Evolutionary conservation across 2,329 filamentous ascomycete genomes (phyloP).

Genomic region (Colletotrichum gigasporum): DNA sequence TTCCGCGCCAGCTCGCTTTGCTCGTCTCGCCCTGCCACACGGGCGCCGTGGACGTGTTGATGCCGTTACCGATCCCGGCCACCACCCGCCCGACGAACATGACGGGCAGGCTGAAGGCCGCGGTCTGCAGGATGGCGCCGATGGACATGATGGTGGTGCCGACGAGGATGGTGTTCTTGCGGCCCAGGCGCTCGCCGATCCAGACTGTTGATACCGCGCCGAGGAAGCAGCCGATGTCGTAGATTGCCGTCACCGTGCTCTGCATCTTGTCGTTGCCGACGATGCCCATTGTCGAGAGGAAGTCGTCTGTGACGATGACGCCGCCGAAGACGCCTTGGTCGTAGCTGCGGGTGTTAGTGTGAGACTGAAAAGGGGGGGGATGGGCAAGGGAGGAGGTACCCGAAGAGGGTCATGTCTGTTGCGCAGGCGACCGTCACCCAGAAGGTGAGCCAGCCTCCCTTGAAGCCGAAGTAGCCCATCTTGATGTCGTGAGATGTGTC

Average conservation of each 20-base stretch:
- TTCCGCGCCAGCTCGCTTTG: slow-evolving; percentile 42
- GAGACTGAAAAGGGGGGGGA: background rate
- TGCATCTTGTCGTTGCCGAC: slow-evolving; percentile 47
- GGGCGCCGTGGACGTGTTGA: slow-evolving; percentile 46
- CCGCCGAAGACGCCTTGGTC: slow-evolving; percentile 60
- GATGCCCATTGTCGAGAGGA: slow-evolving; percentile 52
- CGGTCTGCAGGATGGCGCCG: slow-evolving; percentile 45
- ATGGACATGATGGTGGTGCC: slow-evolving; percentile 45
- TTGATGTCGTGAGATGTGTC: background rate
- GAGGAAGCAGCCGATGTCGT: slow-evolving; percentile 69
- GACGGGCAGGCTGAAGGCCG: slow-evolving; percentile 47
- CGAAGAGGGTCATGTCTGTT: slow-evolving; percentile 40
- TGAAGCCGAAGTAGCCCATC: slow-evolving; percentile 30
- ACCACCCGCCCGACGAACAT: slow-evolving; percentile 54
- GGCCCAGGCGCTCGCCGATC: slow-evolving; percentile 44
- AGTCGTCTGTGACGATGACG: slow-evolving; percentile 57
- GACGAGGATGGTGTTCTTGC: slow-evolving; percentile 43
- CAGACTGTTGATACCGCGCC: slow-evolving; percentile 50
- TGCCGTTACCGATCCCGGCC: slow-evolving; percentile 59
- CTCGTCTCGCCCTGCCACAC: slow-evolving; percentile 49
- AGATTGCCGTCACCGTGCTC: slow-evolving; percentile 64
- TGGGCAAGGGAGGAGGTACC: slow-evolving; percentile 23
- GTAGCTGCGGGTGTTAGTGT: slow-evolving; percentile 41
- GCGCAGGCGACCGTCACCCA: slow-evolving; percentile 31
- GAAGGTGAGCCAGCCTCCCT: slow-evolving; percentile 29